Base-by-base conservation (phyloP, 768 basidiomycete species). In the Mycena sanguinolenta region DNA sequence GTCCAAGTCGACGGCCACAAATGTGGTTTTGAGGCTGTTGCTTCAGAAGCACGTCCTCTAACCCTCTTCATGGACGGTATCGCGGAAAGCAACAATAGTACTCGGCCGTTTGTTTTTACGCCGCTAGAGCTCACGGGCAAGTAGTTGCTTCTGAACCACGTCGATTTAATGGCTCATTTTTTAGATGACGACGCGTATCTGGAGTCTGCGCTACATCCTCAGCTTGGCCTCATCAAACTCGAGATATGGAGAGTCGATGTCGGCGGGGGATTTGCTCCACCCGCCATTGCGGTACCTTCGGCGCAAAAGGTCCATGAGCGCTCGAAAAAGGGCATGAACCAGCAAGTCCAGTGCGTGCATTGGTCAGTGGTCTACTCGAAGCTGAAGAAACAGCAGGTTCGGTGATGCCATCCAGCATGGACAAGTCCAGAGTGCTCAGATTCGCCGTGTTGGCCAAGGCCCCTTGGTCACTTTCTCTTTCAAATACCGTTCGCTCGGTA, bases 401-500 rank as follows among this genome's bases (percentile, higher is more conserved):
- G 71, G 63, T 32, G 64, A 58, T 19, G 57, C 71, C 8, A 58
- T 67, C 4, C 23, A 63, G 34, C 71, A 67, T 36, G 57, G 61
- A 0, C 65, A 59, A 10, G 61, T 67, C 0, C 71, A 72, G 36
- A 64, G 58, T 21, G 58, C 65, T 19, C 63, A 62, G 52, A 67
- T 67, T 50, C 66, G 66, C 9, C 65, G 67, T 27, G 39, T 69
- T 52, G 67, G 67, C 23, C 6, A 19, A 0, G 63, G 34, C 9
- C 71, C 71, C 3, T 34, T 73, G 32, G 63, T 63, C 5, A 58
- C 67, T 3, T 73, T 73, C 30, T 68, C 67, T 49, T 73, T 73
- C 64, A 73, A 61, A 25, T 73, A 73, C n/a, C 67, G 71, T 5
- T 65, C 66, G 17, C 61, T 72, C 17, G 70, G 70, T 64, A 12